These are phyloP conservation scores for Dothistroma pini DNA, from an alignment of 2,329 filamentous ascomycete species.

Conservation along the genomic window DNA sequence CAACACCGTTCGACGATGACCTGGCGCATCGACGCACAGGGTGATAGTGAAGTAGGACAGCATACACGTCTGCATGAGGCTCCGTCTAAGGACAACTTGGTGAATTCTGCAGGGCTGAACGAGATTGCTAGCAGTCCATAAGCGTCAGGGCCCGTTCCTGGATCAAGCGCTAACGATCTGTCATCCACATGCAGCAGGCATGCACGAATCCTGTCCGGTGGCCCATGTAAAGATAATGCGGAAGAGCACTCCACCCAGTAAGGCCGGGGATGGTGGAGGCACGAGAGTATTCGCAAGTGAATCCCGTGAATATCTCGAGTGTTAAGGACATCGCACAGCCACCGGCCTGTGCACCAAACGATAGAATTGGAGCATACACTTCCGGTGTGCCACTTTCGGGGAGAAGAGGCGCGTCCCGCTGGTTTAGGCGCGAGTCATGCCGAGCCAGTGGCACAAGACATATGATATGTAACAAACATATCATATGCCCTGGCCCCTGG, in stretches of 20 bases:
- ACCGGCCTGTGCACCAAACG: too few relatives aligned
- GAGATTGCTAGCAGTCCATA: slow-evolving; percentile 3
- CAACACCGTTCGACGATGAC: neutral
- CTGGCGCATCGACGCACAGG: neutral
- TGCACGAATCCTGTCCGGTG: neutral
- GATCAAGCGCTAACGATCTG: neutral
- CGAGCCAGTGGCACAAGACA: neutral
- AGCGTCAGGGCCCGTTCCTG: neutral
- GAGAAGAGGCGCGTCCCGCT: neutral
- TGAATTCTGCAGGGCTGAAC: neutral
- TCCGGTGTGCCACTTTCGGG: neutral
- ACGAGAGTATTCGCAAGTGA: neutral
- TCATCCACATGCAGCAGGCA: neutral
- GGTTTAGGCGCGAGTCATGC: neutral
- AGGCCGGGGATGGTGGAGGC: neutral
- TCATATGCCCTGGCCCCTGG: too few relatives aligned
- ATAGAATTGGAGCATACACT: neutral
- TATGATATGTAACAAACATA: too few relatives aligned
- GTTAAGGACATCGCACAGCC: too few relatives aligned
- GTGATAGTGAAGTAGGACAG: neutral
- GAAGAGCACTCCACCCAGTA: neutral
- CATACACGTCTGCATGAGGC: neutral
- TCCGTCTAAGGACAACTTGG: neutral
- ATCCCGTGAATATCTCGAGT: neutral
- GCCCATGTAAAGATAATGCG: neutral